These are phyloP conservation scores for Claviceps africana DNA, from an alignment of 2,329 filamentous ascomycete genomes.

Conservation along the genomic window DNA sequence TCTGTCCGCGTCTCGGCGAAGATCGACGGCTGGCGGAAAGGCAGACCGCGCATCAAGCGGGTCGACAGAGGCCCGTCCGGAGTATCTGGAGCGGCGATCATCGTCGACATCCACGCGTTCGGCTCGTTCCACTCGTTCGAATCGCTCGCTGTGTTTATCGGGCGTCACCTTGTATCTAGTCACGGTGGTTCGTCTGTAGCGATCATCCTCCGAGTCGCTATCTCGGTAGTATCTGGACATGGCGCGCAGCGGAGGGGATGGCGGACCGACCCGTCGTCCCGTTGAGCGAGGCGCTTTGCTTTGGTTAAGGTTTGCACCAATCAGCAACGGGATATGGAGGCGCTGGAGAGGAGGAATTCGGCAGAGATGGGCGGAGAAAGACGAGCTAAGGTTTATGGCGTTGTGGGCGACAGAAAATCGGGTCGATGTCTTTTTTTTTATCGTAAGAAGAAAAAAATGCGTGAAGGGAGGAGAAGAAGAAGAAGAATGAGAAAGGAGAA, in stretches of 20 bases:
- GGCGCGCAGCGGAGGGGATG: conserved; percentile 12
- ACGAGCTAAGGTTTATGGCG: background rate
- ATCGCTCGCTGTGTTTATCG: conserved; percentile 24
- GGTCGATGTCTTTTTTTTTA: no score
- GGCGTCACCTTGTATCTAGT: conserved; percentile 38
- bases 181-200: conserved; percentile 32
- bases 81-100: conserved; percentile 30
- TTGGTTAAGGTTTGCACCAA: conserved; percentile 1
- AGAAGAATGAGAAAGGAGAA: background rate
- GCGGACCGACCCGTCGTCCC: conserved; percentile 7
- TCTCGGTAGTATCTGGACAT: conserved; percentile 21
- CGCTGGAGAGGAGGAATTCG: background rate
- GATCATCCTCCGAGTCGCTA: conserved; percentile 29
- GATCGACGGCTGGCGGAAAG: conserved; percentile 28
- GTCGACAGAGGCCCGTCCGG: conserved; percentile 27
- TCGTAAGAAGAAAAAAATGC: no score
- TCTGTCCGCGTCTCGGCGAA: conserved; percentile 14
- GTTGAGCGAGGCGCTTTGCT: conserved; percentile 3
- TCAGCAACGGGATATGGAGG: background rate
- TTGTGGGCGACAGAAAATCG: background rate
- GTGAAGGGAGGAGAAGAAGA: background rate
- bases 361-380: background rate
- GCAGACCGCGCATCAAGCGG: conserved; percentile 25
- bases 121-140: conserved; percentile 24
- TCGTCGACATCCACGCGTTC: conserved; percentile 31